phyloP scores from a whole-genome alignment of 768 basidiomycete species.

The Cystofilobasidium macerans region DNA sequence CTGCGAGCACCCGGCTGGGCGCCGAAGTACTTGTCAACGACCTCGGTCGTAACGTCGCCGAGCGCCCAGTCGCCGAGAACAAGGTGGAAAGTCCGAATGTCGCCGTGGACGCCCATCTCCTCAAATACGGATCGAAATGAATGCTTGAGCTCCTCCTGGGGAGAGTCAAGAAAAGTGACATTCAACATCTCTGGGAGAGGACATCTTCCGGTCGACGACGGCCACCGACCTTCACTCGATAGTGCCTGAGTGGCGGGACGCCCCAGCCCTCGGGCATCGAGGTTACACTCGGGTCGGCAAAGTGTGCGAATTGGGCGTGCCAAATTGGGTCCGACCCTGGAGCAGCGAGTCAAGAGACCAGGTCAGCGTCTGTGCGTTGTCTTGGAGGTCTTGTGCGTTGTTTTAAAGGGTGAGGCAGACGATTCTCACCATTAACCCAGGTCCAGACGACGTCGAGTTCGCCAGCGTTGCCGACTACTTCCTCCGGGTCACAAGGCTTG shows the following conservation, averaged over 20 bases:
- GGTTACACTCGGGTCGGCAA: neutral
- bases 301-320: conserved; percentile 6
- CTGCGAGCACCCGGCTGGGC: neutral
- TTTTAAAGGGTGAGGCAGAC: too few relatives aligned
- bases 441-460: conserved; percentile 21
- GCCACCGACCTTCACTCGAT: too few relatives aligned
- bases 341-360: neutral
- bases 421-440: conserved; percentile 23
- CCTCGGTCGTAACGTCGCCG: neutral
- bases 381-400: too few relatives aligned
- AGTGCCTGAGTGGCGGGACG: too few relatives aligned
- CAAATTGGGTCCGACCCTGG: conserved; percentile 18
- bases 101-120: conserved; percentile 1
- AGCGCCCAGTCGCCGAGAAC: conserved; percentile 25
- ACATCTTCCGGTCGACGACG: too few relatives aligned
- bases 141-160: conserved; percentile 16
- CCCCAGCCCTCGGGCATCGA: neutral
- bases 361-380: neutral
- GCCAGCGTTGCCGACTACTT: neutral
- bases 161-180: too few relatives aligned
- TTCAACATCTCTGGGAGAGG: too few relatives aligned
- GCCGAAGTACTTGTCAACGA: neutral
- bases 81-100: conserved; percentile 18
- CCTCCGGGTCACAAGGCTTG: neutral
- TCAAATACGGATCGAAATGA: neutral